Percentiles rank a stretch among this genome's conserved stretches.
phyloP scores from a whole-genome alignment of 176 grass and related monocot genomes.

The Oryza coarctata region DNA sequence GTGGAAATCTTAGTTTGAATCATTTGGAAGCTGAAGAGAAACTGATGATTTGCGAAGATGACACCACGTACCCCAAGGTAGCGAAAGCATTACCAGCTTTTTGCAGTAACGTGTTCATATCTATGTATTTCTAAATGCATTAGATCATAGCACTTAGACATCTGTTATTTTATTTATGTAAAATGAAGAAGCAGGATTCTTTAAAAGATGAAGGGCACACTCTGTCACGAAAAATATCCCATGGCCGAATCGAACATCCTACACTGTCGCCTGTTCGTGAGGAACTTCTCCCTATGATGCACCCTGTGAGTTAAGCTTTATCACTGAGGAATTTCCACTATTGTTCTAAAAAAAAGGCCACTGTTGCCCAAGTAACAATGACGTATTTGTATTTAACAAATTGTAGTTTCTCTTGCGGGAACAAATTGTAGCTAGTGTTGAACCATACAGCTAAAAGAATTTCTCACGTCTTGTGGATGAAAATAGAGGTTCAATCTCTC shows the following conservation, averaged over 20 bases:
- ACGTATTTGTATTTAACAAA: no score
- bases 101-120: slow-evolving; percentile 14
- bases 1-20: slow-evolving; percentile 43
- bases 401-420: no score
- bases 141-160: slow-evolving; percentile 6
- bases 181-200: slow-evolving; percentile 68
- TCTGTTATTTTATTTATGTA: slow-evolving; percentile 25
- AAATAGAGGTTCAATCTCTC: not conserved
- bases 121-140: not conserved
- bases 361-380: not conserved
- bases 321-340: not conserved
- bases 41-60: slow-evolving; percentile 86
- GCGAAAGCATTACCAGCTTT: not conserved
- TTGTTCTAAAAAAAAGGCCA: not conserved
- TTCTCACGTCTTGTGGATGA: not conserved
- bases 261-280: slow-evolving; percentile 65
- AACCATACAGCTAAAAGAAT: no score
- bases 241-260: slow-evolving; percentile 65
- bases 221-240: slow-evolving; percentile 44
- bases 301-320: slow-evolving; percentile 47
- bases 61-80: slow-evolving; percentile 58
- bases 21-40: slow-evolving; percentile 61
- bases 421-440: no score
- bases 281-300: slow-evolving; percentile 24
- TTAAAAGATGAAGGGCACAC: slow-evolving; percentile 28